Evolutionary conservation across 441 rosid genomes (phyloP), one percentile per base, ranked within the genome.

Genomic region (Erodium texanum): DNA sequence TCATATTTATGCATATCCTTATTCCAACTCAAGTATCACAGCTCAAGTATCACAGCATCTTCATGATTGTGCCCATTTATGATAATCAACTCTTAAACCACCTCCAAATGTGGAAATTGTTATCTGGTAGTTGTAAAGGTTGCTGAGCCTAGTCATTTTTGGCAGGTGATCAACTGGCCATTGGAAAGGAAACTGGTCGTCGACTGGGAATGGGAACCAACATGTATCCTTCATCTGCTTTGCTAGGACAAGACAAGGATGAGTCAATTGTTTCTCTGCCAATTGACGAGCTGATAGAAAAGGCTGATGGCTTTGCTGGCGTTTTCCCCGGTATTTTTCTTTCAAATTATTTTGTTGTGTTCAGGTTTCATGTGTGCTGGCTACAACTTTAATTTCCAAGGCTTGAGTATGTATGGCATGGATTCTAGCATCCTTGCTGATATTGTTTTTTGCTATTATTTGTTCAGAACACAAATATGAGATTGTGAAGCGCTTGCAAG

Each of bases 281-380:
- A 43, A 43, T 43, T 9, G 50, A 43, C 15, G 99, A 93, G 75
- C 87, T 93, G 68, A 93, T 93, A 36, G 99, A 93, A 75, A 89
- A 91, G 76, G 97, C 97, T 27, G 99, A 94, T 84, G 99, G 97
- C n/a, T 94, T 94, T 80, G 99, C 97, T 83, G 99, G 99, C 29
- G 97, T 94, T 67, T 94, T 94, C 76, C 99, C 99, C 66, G 99
- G 99, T 94, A 86, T 8, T 43, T 24, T 62, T 66, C 15, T n/a
- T 11, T 9, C 11, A 43, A 43, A 43, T 66, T 32, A 8, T 56
- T 73, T 36, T 68, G 58, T 43, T 19, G 23, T 64, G 64, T 61
- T 59, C 45, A 10, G 45, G 14, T 32, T 75, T 43, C 63, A 22
- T 67, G n/a, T 27, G 19, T 65, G 61, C 1, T 18, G 19, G 22